These are phyloP conservation scores for Pleoardoris graminearum DNA, from an alignment of 2,329 filamentous ascomycete species.

Conservation along the genomic window DNA sequence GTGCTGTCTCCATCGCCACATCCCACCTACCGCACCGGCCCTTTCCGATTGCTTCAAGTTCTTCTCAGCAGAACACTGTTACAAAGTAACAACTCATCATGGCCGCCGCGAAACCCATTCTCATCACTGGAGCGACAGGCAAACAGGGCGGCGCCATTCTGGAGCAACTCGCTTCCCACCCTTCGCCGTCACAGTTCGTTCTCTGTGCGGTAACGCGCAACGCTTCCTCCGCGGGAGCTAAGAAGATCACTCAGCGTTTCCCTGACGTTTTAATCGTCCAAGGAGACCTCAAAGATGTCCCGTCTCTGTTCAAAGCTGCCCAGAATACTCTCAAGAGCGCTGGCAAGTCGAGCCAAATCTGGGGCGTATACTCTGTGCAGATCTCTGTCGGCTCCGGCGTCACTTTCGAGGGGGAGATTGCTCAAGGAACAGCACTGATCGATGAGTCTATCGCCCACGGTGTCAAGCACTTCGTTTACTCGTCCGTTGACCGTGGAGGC, in stretches of 20 bases:
- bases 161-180: constrained; percentile 45
- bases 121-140: constrained; percentile 52
- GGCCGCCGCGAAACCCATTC: constrained; percentile 45
- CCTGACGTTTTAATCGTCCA: constrained; percentile 59
- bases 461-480: constrained; percentile 66
- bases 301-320: constrained; percentile 55
- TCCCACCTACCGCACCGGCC: neutral
- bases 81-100: constrained; percentile 17
- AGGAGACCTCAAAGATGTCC: constrained; percentile 59
- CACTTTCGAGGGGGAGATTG: constrained; percentile 52
- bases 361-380: constrained; percentile 67
- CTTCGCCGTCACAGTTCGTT: constrained; percentile 46
- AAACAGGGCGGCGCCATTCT: constrained; percentile 54
- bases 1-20: neutral
- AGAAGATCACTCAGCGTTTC: constrained; percentile 52
- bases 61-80: neutral
- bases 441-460: constrained; percentile 59
- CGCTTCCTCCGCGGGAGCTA: constrained; percentile 54
- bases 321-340: constrained; percentile 43
- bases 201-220: constrained; percentile 66
- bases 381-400: constrained; percentile 50
- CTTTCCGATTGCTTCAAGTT: neutral
- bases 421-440: constrained; percentile 62
- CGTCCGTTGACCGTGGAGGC: constrained; percentile 66
- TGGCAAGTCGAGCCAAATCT: constrained; percentile 47